Evolutionary conservation across 2,329 filamentous ascomycete genomes (phyloP), one percentile per base, ranked within the genome.

Genomic region (Myrmaecium sp.): DNA sequence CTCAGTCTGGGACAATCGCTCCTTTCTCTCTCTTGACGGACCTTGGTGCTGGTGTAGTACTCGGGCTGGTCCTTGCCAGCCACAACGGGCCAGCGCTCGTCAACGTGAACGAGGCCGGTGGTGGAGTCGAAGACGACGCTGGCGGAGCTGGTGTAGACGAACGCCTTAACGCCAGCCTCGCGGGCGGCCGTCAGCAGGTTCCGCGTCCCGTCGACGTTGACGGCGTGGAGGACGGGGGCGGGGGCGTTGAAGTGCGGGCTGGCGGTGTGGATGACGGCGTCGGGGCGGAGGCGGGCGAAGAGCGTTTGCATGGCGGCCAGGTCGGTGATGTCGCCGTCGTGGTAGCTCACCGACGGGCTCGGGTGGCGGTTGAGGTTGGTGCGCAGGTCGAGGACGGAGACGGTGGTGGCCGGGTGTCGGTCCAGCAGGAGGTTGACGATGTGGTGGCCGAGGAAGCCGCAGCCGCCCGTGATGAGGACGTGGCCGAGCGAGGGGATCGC

Each of bases 101-200:
- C 54, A 13, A 56, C 62, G 33, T 64, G 58, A 35, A 60, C 41
- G 21, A 66, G 46, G 36, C 61, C 52, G 23, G 40, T 49, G 21
- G 44, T 36, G 6, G 47, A 52, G 35, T 60, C 56, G 27, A 59
- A 52, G 20, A 64, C 49, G 13, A 65, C 54, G 21, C 58, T 61
- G 5, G 61, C 57, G 14, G 52, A 58, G 38, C 57, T 62, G 11
- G 62, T 65, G 39, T 62, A 63, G 10, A 67, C 55, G 32, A 66
- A 63, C 3, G 57, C 60, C 43, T 60, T 63, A 21, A 62, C 58
- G 3, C 57, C 57, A 3, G 51, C 46, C 36, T 61, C 52, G 35
- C 57, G 52, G 17, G 61, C 53, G 9, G 51, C 58, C 31, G 55
- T 43, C 14, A 66, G 39, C 26, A 66, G 40, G 26, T 44, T 58